phyloP scores from a whole-genome alignment of 2,329 filamentous ascomycete species.

The Penicillium sclerotigenum region DNA sequence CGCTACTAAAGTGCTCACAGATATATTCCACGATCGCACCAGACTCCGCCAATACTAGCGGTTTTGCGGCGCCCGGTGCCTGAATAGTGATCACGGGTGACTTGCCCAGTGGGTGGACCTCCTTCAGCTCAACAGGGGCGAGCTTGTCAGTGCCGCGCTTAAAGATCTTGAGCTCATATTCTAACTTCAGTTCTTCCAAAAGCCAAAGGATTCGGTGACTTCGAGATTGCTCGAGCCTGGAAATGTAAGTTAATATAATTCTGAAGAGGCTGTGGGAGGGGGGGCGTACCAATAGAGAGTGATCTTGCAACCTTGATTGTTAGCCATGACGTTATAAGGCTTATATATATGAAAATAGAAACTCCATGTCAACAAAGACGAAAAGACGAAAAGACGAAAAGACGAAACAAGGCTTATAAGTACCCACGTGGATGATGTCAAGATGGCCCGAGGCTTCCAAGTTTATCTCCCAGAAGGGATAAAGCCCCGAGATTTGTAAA shows the following conservation, averaged over 20 bases:
- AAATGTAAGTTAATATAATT: background rate
- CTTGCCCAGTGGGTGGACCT: conserved; percentile 82
- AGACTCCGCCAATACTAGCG: conserved; percentile 73
- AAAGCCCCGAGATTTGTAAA: background rate
- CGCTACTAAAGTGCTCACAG: conserved; percentile 60
- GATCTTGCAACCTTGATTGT: conserved; percentile 49
- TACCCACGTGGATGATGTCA: conserved; percentile 3
- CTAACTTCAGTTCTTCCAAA: conserved; percentile 73
- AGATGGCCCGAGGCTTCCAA: conserved; percentile 1
- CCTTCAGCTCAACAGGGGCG: conserved; percentile 72
- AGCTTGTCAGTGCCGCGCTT: conserved; percentile 63
- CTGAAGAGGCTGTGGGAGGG: background rate
- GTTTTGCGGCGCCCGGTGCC: conserved; percentile 42
- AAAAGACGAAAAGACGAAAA: no score
- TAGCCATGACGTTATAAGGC: conserved; percentile 12
- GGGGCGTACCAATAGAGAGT: conserved; percentile 60
- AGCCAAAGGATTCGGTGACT: conserved; percentile 83
- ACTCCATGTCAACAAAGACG: background rate
- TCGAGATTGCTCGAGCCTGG: conserved; percentile 78
- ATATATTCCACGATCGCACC: conserved; percentile 80
- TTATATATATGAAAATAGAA: background rate
- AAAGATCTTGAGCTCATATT: conserved; percentile 77
- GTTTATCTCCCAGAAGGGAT: background rate
- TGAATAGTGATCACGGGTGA: conserved; percentile 73
- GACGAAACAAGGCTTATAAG: background rate